Base-by-base conservation (phyloP, 2,329 filamentous ascomycete genomes). In the Xylariales sp. region DNA sequence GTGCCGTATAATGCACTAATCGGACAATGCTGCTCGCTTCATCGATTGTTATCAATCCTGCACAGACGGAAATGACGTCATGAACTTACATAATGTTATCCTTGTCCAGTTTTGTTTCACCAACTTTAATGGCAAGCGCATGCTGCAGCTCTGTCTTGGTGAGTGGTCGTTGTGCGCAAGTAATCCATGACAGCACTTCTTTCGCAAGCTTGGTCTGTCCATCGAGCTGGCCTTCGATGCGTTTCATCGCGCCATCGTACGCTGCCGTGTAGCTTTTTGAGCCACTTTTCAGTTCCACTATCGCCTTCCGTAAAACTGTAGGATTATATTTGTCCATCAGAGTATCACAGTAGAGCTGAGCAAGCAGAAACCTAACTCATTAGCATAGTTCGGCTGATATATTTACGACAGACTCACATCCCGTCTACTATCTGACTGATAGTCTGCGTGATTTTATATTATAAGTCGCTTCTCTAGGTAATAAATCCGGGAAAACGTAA, bases 161-260 rank as follows among this genome's bases (percentile, higher is more conserved):
- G 0, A 73, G 47, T 1, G 48, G 59, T 32, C 60, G 55, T 29
- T 48, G 57, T 2, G 65, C 56, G 24, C 44, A 66, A 2, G 54
- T 56, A 6, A 71, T 61, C 69, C 67, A 73, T 1, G 54, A 53
- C 0, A 72, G 41, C 2, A 58, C 55, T 16, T 60, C 37, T 9
- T 57, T 63, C 0, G 71, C 70, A 16, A 69, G 51, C 0, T 54
- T 37, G n/a, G 29, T 15, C 9, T 58, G 45, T 8, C 55, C 59
- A 1, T 37, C 2, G 1, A 48, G 8, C 36, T 74, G 68, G 1
- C 50, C 43, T 18, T 64, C 41, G 24, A 74, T 70, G 10, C 70
- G 51, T 2, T 62, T 28, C 51, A 74, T 65, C 0, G 64, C 62
- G 1, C 61, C 47, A 0, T 58, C 42, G 38, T 76, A 77, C 0